phyloP scores from a whole-genome alignment of 2,329 filamentous ascomycete species.

The Clarireedia sp. region DNA sequence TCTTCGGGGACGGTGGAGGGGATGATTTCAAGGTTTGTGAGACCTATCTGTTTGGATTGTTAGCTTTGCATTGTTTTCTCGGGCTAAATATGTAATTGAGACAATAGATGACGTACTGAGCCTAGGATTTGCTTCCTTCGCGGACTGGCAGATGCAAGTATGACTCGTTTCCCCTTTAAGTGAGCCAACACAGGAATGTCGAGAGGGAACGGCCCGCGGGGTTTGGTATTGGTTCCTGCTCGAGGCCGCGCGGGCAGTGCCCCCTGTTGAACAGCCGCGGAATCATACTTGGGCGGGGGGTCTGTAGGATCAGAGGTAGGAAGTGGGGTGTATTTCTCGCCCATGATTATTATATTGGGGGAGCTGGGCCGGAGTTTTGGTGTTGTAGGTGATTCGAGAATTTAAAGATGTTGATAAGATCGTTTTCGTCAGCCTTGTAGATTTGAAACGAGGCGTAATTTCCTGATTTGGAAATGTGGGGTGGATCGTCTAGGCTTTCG shows the following conservation, averaged over 20 bases:
- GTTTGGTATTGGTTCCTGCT: constrained; percentile 10
- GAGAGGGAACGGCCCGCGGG: constrained; percentile 53
- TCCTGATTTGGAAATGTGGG: not conserved
- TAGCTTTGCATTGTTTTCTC: not conserved
- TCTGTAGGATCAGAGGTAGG: not conserved
- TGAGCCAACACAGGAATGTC: constrained; percentile 71
- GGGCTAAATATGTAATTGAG: no score
- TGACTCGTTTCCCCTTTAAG: constrained; percentile 70
- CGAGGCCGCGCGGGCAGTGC: constrained; percentile 17
- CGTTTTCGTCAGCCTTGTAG: not conserved
- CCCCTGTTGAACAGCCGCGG: constrained; percentile 20
- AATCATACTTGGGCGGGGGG: constrained; percentile 25
- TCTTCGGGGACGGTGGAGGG: constrained; percentile 81
- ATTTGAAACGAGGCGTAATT: not conserved
- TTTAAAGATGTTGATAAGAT: not conserved
- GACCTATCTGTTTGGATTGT: constrained; percentile 53
- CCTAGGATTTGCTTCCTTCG: constrained; percentile 73
- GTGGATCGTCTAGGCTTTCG: not conserved
- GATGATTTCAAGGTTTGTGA: constrained; percentile 73
- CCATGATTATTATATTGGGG: not conserved
- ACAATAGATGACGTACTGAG: constrained; percentile 40
- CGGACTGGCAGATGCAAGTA: constrained; percentile 86
- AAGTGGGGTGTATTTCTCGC: not conserved
- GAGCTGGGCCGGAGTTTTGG: not conserved
- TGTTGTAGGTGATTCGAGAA: not conserved